A percentile compares a stretch with the other conserved stretches of the same genome.
Evolutionary conservation across 2,329 filamentous ascomycete species (phyloP).

Genomic region (Penicillium sp.): DNA sequence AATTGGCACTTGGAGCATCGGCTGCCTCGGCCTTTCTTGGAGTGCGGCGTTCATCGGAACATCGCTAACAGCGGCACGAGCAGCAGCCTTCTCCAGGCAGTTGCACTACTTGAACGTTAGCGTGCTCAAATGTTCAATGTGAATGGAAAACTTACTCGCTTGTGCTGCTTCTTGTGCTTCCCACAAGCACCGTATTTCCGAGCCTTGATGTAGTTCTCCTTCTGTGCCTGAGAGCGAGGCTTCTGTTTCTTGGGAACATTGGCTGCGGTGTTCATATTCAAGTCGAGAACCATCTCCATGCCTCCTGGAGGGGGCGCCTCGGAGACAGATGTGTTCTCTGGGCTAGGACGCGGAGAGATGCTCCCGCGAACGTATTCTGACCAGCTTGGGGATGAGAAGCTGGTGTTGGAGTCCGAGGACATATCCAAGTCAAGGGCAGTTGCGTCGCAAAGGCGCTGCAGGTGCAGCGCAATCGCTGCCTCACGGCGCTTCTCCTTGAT

Average conservation of each 20-base stretch:
- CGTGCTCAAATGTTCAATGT: neutral
- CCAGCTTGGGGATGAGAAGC: constrained; percentile 35
- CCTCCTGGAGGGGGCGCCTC: constrained; percentile 24
- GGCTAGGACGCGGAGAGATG: constrained; percentile 27
- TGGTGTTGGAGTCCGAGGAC: constrained; percentile 31
- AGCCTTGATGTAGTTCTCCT: constrained; percentile 46
- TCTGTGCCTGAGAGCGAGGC: constrained; percentile 43
- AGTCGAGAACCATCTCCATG: constrained; percentile 43
- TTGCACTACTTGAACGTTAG: constrained; percentile 38
- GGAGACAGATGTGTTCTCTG: constrained; percentile 17
- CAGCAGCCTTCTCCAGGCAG: constrained; percentile 39
- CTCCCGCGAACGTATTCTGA: constrained; percentile 31
- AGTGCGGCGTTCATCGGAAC: constrained; percentile 16
- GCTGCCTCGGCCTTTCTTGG: constrained; percentile 10
- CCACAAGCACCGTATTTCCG: constrained; percentile 46
- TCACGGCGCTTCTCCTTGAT: constrained; percentile 45
- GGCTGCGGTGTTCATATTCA: constrained; percentile 47
- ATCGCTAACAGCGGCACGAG: constrained; percentile 19
- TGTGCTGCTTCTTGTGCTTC: constrained; percentile 47
- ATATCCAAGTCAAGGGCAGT: constrained; percentile 29
- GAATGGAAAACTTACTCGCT: constrained; percentile 34
- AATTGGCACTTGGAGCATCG: neutral
- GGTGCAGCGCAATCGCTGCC: constrained; percentile 42
- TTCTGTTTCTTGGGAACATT: constrained; percentile 45
- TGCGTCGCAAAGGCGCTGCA: constrained; percentile 40